Conservation (phyloP, 2,329 filamentous ascomycete genomes). For the Fonsecaea pugnacius region DNA sequence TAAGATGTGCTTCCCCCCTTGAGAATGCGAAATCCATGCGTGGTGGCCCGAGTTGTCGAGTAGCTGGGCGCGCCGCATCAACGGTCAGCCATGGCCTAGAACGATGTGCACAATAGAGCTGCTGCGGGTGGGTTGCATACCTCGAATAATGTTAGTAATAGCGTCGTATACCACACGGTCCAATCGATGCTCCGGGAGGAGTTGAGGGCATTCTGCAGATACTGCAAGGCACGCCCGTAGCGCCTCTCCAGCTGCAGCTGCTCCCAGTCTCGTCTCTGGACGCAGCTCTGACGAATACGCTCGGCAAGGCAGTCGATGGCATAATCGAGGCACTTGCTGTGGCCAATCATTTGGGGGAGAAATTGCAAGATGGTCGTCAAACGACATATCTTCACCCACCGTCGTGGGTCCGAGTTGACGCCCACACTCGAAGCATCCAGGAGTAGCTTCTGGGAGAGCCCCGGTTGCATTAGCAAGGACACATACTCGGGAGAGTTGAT, state of each 20-base stretch:
- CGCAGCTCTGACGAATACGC: slow-evolving; percentile 19
- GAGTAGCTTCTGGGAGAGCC: slow-evolving; percentile 22
- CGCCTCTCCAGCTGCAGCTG: slow-evolving; percentile 18
- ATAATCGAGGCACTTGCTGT: slow-evolving; percentile 27
- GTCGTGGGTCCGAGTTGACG: slow-evolving; percentile 17
- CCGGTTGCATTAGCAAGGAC: slow-evolving; percentile 23
- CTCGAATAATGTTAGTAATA: slow-evolving; percentile 23
- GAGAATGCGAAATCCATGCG: slow-evolving; percentile 24
- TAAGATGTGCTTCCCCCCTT: slow-evolving; percentile 22
- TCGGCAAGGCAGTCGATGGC: slow-evolving; percentile 24
- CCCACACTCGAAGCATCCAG: slow-evolving; percentile 13
- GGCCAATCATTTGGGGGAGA: slow-evolving; percentile 24
- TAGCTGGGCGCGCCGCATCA: slow-evolving; percentile 5
- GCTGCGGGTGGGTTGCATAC: not conserved
- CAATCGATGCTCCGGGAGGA: slow-evolving; percentile 19
- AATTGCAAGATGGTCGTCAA: slow-evolving; percentile 16
- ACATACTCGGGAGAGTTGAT: slow-evolving; percentile 13
- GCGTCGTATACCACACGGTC: slow-evolving; percentile 27
- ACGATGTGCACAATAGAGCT: not conserved
- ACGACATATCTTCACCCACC: slow-evolving; percentile 26
- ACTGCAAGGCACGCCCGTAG: slow-evolving; percentile 22
- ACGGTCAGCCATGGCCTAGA: slow-evolving; percentile 7
- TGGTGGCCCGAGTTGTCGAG: slow-evolving; percentile 19
- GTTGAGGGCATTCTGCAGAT: slow-evolving; percentile 16
- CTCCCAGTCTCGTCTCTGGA: not conserved